Base-by-base conservation (phyloP, 2,329 filamentous ascomycete genomes). In the Arachnomyces sp. region DNA sequence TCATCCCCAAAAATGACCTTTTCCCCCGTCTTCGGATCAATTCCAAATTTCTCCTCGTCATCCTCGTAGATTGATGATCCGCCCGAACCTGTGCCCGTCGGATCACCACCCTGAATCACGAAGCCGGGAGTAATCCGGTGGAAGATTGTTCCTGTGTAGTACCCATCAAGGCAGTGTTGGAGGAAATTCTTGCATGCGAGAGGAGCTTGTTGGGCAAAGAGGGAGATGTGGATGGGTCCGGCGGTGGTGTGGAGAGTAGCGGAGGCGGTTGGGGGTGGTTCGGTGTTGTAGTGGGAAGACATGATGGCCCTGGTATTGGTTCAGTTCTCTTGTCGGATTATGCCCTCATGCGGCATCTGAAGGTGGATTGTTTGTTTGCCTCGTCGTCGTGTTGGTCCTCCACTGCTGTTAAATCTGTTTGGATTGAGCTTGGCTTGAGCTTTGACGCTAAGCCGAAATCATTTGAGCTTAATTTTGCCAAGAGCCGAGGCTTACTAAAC, bases 171-270 rank as follows among this genome's bases (percentile, higher is more conserved):
- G 58, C 86, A 92, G 56, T 89, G 82, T 63, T 98, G 92, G 29
- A 98, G 75, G 65, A 98, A 98, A 68, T 95, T 96, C 52, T 90
- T 87, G 58, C 82, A 88, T 17, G 92, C 84, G 46, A 95, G 73
- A 7, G 92, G 92, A 0, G 86, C 84, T 65, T 98, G 92, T 58
- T 92, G 92, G 13, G 89, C 89, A 71, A 94, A 98, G 42, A 98
- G 80, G 63, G 94, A 87, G 64, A 98, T 76, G 29, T 84, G 81
- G 43, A 98, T 75, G 56, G 94, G 89, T 63, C 92, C 92, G 34
- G 82, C 72, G 5, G 86, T 94, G 7, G 92, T 98, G 63, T 93
- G 82, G 31, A 98, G 73, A 50, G 95, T 81, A 42, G 85, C 87
- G 49, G 92, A 94, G 15, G 84, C 92, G 43, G 90, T 95, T 34